Evolutionary conservation across 2,329 filamentous ascomycete species (phyloP), one percentile per base, ranked within the genome.

Genomic region (Drechmeria coniospora): DNA sequence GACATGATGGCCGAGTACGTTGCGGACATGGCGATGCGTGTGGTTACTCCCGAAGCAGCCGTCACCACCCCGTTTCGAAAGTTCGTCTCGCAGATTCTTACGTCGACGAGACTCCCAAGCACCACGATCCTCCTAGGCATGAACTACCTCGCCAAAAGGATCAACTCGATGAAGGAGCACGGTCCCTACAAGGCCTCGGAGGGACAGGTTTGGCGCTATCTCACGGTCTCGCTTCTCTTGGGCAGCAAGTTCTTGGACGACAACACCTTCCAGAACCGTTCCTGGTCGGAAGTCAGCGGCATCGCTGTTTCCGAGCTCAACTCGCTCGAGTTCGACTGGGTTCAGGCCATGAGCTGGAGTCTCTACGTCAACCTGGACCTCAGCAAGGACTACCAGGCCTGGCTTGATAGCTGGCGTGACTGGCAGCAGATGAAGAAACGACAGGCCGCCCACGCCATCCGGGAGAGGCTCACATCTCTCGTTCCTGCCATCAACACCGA

Each of bases 211-310:
- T 92, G 87, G 65, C 79, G 83, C 34, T 77, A 92, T 59, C 66
- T 93, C 37, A 92, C 84, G 6, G 79, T 87, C 21, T 74, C 79
- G 6, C 61, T 94, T 32, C 68, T 94, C 28, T 65, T 94, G 29
- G 86, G 83, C 34, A 92, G 83, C 71, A 94, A 94, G 59, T 94
- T 93, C 46, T 63, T 93, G 39, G 86, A 94, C 46, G 86, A 93
- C 63, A 93, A 93, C 57, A 94, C 86, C 5, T 94, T 94, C 56
- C 86, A 93, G 64, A 94, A 93, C 58, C 79, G 82, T 30, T 93
- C 86, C 1, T 94, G 86, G 86, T 82, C 86, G 5, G 86, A 94
- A 48, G 86, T 94, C 28, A 93, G 83, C 54, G 82, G 81, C 35
- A 92, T 94, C 39, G 65, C 76, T 18, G 83, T 93, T 13, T 57